phyloP scores from a whole-genome alignment of 73 alveolate genomes.

The Tetrahymena thermophila region DNA sequence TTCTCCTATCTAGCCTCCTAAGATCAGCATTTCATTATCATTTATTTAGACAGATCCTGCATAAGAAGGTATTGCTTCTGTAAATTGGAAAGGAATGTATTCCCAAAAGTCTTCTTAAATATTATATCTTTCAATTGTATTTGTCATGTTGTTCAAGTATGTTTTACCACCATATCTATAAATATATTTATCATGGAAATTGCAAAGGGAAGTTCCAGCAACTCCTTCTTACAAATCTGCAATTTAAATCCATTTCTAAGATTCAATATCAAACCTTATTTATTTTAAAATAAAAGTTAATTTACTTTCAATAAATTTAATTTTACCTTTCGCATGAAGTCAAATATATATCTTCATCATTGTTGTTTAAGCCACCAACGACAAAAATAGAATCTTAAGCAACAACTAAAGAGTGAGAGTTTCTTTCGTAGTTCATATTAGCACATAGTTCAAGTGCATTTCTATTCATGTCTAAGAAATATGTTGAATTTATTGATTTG shows the following conservation, averaged over 20 bases:
- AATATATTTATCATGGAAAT: not conserved
- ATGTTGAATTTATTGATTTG: not conserved
- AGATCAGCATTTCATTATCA: not conserved
- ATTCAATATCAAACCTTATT: not conserved
- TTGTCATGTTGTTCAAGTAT: not conserved
- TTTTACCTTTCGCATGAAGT: not conserved
- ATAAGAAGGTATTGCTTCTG: not conserved
- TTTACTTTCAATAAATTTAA: too few relatives aligned
- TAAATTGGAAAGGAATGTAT: not conserved
- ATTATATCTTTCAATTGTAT: not conserved
- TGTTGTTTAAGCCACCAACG: not conserved
- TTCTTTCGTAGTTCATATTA: not conserved
- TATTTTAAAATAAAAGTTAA: not conserved
- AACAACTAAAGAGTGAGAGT: not conserved
- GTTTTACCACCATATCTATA: not conserved
- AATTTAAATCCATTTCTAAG: not conserved
- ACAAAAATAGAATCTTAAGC: not conserved
- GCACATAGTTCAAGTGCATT: not conserved
- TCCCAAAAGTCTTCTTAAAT: not conserved
- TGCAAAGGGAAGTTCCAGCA: not conserved
- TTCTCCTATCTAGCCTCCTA: not conserved
- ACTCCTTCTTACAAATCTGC: not conserved
- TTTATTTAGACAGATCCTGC: not conserved
- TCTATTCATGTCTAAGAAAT: not conserved
- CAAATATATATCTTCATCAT: not conserved